Evolutionary conservation across 495 filamentous ascomycete species (phyloP).

Genomic region (Jackrogersella minutella): DNA sequence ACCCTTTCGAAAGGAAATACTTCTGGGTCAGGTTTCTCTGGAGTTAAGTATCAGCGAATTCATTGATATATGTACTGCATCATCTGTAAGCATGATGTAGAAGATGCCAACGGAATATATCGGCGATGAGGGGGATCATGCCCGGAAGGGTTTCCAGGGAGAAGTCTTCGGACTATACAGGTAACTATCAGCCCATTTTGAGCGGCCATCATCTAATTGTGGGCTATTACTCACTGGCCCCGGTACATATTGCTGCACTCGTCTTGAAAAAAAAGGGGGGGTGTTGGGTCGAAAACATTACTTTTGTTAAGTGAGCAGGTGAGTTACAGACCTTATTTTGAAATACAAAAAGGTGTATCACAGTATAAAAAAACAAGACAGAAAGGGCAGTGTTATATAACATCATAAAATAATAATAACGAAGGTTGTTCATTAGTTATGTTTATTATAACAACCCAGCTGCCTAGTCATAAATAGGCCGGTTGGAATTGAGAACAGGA

Average conservation of each 20-base stretch:
- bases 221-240: constrained; percentile 1
- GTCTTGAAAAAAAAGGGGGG: constrained; percentile 6
- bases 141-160: constrained; percentile 12
- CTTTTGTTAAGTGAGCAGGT: background rate
- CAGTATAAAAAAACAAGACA: background rate
- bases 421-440: no score
- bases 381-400: no score
- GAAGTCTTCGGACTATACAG: constrained; percentile 9
- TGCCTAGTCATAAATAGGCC: no score
- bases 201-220: background rate
- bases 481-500: no score
- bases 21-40: constrained; percentile 14
- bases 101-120: background rate
- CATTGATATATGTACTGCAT: no score
- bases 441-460: no score
- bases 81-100: no score
- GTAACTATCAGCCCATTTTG: background rate
- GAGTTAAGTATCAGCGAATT: background rate
- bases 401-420: background rate
- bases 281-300: constrained; percentile 5
- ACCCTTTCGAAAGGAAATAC: constrained; percentile 15
- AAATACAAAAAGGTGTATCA: background rate
- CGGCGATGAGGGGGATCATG: constrained; percentile 15
- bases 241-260: constrained; percentile 13
- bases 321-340: background rate